Conservation (phyloP, 805 yeast species). For the Hanseniaspora hatyaiensis region DNA sequence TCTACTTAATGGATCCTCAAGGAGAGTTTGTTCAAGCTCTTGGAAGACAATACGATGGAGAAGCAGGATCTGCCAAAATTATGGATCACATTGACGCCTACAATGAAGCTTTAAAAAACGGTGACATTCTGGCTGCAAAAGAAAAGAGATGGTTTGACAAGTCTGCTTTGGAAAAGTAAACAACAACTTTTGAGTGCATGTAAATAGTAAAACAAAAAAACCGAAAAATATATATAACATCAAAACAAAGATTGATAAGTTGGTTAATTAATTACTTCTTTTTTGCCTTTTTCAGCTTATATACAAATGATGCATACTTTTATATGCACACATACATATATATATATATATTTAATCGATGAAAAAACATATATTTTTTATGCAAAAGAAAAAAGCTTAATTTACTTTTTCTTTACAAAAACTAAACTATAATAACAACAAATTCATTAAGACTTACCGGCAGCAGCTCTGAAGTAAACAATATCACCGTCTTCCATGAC, state of each 20-base stretch:
- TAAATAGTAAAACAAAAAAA: not conserved
- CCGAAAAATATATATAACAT: not conserved
- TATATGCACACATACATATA: not conserved
- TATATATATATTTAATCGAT: no score
- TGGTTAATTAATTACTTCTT: no score
- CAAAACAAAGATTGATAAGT: not conserved
- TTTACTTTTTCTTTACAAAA: not conserved
- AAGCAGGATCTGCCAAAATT: conserved; percentile 66
- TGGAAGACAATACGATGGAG: conserved; percentile 80
- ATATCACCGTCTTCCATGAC: conserved; percentile 92
- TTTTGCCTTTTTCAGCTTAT: no score
- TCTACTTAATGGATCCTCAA: conserved; percentile 96
- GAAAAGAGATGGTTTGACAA: conserved; percentile 35
- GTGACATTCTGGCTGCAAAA: conserved; percentile 35
- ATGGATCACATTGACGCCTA: conserved; percentile 63
- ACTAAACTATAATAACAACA: no score
- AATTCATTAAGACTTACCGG: conserved; percentile 71
- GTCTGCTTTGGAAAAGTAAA: conserved; percentile 4
- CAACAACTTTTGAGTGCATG: no score
- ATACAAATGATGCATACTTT: no score
- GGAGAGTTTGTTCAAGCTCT: conserved; percentile 90
- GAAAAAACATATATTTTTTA: no score
- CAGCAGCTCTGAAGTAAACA: conserved; percentile 85
- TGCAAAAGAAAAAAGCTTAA: not conserved
- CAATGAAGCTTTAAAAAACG: conserved; percentile 42